phyloP scores from a whole-genome alignment of 495 filamentous ascomycete genomes.

The Hypomontagnella monticulosa region DNA sequence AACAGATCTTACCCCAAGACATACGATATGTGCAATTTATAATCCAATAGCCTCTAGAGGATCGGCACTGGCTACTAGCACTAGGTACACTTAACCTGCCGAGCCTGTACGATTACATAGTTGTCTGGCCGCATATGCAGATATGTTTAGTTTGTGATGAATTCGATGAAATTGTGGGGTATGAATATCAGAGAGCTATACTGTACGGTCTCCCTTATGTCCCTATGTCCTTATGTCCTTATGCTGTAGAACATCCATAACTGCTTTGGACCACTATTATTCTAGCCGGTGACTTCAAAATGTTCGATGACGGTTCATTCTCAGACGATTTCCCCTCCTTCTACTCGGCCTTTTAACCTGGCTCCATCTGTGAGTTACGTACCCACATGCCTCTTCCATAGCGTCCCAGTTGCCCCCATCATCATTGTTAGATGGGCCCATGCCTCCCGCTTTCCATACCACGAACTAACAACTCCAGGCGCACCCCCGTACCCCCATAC shows the following conservation, averaged over 20 bases:
- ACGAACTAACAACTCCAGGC: neutral
- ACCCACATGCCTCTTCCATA: conserved; percentile 7
- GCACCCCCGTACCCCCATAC: neutral
- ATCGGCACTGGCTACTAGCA: neutral
- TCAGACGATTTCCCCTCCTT: conserved; percentile 38
- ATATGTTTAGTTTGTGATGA: conserved; percentile 1
- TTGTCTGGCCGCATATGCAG: neutral
- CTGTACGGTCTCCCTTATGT: conserved; percentile 17
- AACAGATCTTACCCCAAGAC: no score
- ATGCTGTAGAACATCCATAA: neutral
- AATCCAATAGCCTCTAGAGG: neutral
- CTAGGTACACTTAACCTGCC: conserved; percentile 18
- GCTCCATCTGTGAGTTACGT: neutral
- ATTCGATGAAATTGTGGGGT: conserved; percentile 1
- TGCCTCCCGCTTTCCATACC: neutral
- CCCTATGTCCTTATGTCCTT: no score
- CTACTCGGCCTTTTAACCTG: conserved; percentile 9
- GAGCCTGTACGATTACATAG: conserved; percentile 14
- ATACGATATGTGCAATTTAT: neutral
- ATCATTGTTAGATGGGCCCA: no score
- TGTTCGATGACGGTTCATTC: conserved; percentile 25
- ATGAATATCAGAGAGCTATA: neutral
- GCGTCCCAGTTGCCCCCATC: neutral
- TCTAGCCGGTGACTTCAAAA: conserved; percentile 22
- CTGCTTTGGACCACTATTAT: conserved; percentile 12